A percentile compares a stretch with the other conserved stretches of the same genome.
Conservation (phyloP, 2,329 filamentous ascomycete genomes). For the Dothideomycetidae sp. region DNA sequence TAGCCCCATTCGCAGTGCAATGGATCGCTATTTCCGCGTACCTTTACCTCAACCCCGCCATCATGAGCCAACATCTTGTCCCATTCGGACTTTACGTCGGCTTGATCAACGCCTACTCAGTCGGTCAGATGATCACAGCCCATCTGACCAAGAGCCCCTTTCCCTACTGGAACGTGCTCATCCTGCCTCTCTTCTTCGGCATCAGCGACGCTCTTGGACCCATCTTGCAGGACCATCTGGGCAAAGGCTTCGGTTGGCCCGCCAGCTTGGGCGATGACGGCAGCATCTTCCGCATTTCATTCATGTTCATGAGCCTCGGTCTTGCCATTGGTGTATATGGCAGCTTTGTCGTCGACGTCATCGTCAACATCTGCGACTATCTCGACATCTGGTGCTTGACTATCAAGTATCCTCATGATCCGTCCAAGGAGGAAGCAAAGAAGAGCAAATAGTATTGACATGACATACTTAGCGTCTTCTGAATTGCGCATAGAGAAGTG, state of each 20-base stretch:
- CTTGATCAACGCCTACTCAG: slow-evolving; percentile 84
- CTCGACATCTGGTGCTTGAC: slow-evolving; percentile 97
- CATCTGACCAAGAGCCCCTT: slow-evolving; percentile 80
- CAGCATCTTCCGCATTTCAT: slow-evolving; percentile 72
- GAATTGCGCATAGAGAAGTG: too few species aligned
- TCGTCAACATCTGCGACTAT: slow-evolving; percentile 95
- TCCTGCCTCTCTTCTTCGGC: slow-evolving; percentile 61
- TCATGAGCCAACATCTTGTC: slow-evolving; percentile 69
- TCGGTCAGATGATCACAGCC: slow-evolving; percentile 89
- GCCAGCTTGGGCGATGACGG: slow-evolving; percentile 47
- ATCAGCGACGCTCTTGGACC: slow-evolving; percentile 72
- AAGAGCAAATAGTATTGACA: slow-evolving; percentile 2
- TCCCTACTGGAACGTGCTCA: slow-evolving; percentile 79
- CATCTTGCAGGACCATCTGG: slow-evolving; percentile 35
- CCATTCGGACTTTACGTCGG: slow-evolving; percentile 84
- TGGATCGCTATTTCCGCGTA: slow-evolving; percentile 70
- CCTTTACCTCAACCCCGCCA: slow-evolving; percentile 69
- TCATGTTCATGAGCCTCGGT: slow-evolving; percentile 78
- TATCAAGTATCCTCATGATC: slow-evolving; percentile 63
- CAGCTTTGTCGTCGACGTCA: slow-evolving; percentile 93
- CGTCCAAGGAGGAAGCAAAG: slow-evolving; percentile 5
- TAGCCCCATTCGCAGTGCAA: slow-evolving; percentile 63
- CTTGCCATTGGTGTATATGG: slow-evolving; percentile 82
- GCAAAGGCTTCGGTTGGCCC: slow-evolving; percentile 49
- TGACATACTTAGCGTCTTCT: too few species aligned